These are phyloP conservation scores for Kodamaea sp. DNA, from an alignment of 1,139 yeast genomes.

Conservation along the genomic window DNA sequence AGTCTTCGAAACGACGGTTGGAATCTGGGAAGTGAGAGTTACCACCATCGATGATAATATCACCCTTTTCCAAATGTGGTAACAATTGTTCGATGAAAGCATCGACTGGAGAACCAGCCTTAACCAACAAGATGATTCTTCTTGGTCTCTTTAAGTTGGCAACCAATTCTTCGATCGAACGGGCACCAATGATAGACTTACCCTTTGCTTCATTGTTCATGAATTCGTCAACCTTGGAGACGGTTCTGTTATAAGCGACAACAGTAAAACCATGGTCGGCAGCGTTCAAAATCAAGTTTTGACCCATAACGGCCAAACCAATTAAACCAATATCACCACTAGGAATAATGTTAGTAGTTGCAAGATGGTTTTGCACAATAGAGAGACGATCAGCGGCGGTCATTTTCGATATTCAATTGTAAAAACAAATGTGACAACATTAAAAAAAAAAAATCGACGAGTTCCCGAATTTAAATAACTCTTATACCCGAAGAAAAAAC, in stretches of 20 bases:
- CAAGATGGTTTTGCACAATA: constrained; percentile 13
- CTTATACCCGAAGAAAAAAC: background rate
- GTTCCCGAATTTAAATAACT: background rate
- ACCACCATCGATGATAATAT: constrained; percentile 99
- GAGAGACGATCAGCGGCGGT: constrained; percentile 7
- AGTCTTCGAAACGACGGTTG: constrained; percentile 91
- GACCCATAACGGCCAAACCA: constrained; percentile 99
- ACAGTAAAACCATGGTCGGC: constrained; percentile 98
- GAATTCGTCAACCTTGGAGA: constrained; percentile 90
- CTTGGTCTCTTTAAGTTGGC: constrained; percentile 95
- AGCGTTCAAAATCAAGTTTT: constrained; percentile 93
- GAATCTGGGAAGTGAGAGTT: constrained; percentile 99
- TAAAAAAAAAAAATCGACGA: background rate
- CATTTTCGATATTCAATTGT: background rate
- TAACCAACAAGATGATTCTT: constrained; percentile 88
- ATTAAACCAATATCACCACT: constrained; percentile 98
- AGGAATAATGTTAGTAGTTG: constrained; percentile 26
- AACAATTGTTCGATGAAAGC: constrained; percentile 81
- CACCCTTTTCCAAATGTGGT: constrained; percentile 93
- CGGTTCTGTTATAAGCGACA: constrained; percentile 98
- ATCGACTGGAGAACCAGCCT: constrained; percentile 97
- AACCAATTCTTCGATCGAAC: constrained; percentile 82
- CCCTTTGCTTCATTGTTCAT: constrained; percentile 95
- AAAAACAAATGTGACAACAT: background rate
- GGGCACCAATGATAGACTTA: constrained; percentile 86